These are phyloP conservation scores for Alectoria sarmentosa DNA, from an alignment of 495 filamentous ascomycete genomes.

Conservation along the genomic window DNA sequence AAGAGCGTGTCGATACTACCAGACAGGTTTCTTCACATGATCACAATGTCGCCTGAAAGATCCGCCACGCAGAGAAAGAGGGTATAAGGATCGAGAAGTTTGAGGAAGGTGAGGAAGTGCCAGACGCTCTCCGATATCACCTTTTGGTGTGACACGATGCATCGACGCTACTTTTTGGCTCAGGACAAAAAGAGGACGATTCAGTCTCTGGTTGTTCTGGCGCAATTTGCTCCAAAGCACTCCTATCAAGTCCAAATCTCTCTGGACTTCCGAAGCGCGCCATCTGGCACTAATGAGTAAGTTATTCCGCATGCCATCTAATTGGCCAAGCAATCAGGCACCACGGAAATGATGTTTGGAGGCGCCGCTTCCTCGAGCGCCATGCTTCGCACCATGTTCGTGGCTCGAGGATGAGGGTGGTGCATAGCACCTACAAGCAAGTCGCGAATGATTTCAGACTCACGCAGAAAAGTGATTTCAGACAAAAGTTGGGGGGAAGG, in stretches of 20 bases:
- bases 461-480: conserved; percentile 76
- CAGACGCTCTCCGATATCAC: conserved; percentile 69
- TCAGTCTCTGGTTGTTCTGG: conserved; percentile 64
- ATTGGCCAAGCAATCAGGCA: conserved; percentile 52
- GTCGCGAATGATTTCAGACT: conserved; percentile 72
- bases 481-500: conserved; percentile 72
- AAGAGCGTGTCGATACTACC: conserved; percentile 66
- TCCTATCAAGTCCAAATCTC: conserved; percentile 87
- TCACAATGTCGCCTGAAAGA: conserved; percentile 57
- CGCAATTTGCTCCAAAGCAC: conserved; percentile 63
- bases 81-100: conserved; percentile 66
- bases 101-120: conserved; percentile 50
- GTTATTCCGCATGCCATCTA: conserved; percentile 73
- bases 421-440: conserved; percentile 68
- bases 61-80: conserved; percentile 70
- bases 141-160: conserved; percentile 69
- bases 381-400: conserved; percentile 67
- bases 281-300: conserved; percentile 71
- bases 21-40: conserved; percentile 48
- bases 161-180: conserved; percentile 78
- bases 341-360: conserved; percentile 68
- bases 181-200: conserved; percentile 58
- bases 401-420: conserved; percentile 62
- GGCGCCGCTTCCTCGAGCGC: conserved; percentile 62
- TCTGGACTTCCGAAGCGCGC: conserved; percentile 73